Conservation (phyloP, 768 basidiomycete genomes). For the Boletus eberwhitei region DNA sequence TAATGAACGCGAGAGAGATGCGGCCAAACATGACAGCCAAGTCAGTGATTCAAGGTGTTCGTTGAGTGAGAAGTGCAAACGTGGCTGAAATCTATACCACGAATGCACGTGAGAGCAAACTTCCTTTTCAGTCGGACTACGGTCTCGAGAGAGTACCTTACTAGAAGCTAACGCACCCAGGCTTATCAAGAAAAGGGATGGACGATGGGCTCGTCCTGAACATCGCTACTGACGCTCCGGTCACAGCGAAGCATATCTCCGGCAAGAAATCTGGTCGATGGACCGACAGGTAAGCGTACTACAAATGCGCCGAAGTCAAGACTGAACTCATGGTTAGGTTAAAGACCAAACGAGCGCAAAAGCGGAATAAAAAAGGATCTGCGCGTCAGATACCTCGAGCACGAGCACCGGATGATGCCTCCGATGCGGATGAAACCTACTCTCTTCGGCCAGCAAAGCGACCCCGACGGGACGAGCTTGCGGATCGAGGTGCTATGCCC, state of each 20-base stretch:
- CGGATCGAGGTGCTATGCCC: conserved; percentile 14
- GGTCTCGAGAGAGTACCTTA: not conserved
- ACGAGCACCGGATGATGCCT: conserved; percentile 16
- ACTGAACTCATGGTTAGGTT: conserved; percentile 41
- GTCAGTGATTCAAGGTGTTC: conserved; percentile 1
- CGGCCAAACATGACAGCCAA: conserved; percentile 50
- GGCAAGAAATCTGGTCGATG: conserved; percentile 64
- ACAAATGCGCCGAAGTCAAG: not conserved
- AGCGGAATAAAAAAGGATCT: conserved; percentile 48
- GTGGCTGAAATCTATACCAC: conserved; percentile 12
- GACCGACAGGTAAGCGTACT: conserved; percentile 64
- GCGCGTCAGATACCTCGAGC: conserved; percentile 18
- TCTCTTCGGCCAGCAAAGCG: conserved; percentile 47
- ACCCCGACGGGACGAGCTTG: conserved; percentile 31
- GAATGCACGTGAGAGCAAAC: conserved; percentile 17
- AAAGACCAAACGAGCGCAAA: conserved; percentile 69
- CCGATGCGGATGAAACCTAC: conserved; percentile 14
- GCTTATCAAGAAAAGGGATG: conserved; percentile 35
- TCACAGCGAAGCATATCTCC: conserved; percentile 24
- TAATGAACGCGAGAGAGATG: conserved; percentile 56
- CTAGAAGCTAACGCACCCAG: not conserved
- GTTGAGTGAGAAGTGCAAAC: conserved; percentile 18
- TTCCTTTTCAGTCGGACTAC: conserved; percentile 17
- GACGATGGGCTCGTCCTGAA: conserved; percentile 78
- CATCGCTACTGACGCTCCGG: conserved; percentile 44